A percentile compares a stretch with the other conserved stretches of the same genome.
These are phyloP conservation scores for Przewalskia tangutica DNA, from an alignment of 257 asterid species.

Conservation along the genomic window DNA sequence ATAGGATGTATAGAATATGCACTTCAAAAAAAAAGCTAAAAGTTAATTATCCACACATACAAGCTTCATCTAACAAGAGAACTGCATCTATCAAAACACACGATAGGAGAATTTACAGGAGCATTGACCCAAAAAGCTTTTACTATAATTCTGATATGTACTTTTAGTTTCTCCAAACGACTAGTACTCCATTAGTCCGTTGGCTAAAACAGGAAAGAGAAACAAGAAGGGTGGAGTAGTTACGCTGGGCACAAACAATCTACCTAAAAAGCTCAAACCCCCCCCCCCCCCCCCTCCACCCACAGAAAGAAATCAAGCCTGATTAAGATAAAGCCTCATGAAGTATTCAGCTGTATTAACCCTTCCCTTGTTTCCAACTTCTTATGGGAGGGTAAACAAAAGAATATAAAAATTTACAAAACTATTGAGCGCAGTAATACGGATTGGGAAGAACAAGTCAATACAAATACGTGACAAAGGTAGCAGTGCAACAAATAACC, in stretches of 20 bases:
- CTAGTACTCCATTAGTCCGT: neutral
- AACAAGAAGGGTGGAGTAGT: neutral
- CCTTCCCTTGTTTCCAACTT: too few relatives aligned
- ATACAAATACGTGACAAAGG: too few relatives aligned
- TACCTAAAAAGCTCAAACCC: neutral
- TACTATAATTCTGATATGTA: neutral
- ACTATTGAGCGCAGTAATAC: too few relatives aligned
- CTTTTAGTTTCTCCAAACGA: neutral
- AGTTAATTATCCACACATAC: neutral
- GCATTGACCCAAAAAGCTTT: neutral
- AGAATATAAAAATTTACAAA: too few relatives aligned
- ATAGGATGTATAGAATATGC: neutral
- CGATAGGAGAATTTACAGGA: neutral
- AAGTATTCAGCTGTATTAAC: too few relatives aligned
- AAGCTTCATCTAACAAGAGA: neutral
- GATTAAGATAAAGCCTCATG: too few relatives aligned
- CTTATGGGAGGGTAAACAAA: too few relatives aligned
- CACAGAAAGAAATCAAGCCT: too few relatives aligned
- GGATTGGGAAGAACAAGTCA: too few relatives aligned
- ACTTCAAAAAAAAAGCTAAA: neutral
- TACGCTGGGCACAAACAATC: neutral
- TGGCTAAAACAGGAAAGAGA: neutral
- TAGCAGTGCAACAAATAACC: too few relatives aligned
- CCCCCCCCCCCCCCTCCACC: too few relatives aligned
- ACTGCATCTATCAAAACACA: neutral